A percentile compares a stretch with the other conserved stretches of the same genome.
Conservation (phyloP, 1,139 yeast species). For the Kodamaea suecica region DNA sequence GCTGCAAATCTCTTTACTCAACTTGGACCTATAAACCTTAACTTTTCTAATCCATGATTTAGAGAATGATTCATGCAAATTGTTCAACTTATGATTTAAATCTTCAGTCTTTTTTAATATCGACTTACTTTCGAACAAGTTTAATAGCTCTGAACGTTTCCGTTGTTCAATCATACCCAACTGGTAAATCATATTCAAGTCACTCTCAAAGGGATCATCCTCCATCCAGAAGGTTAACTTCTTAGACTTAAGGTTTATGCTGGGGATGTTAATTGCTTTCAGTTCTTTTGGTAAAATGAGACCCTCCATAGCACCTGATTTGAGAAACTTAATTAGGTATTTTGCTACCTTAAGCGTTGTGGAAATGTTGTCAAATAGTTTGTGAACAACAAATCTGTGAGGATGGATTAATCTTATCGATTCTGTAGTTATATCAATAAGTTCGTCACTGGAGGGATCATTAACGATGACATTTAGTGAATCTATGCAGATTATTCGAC, state of each 20-base stretch:
- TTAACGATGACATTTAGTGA: conserved; percentile 23
- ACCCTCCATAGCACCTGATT: conserved; percentile 17
- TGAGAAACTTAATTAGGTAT: conserved; percentile 49
- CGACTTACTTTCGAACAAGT: conserved; percentile 44
- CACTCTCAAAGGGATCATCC: conserved; percentile 87
- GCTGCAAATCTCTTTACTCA: conserved; percentile 46
- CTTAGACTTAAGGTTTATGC: conserved; percentile 47
- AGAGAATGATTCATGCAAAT: conserved; percentile 20
- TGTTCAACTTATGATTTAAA: conserved; percentile 8
- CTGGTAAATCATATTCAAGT: conserved; percentile 71
- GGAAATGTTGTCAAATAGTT: conserved; percentile 60
- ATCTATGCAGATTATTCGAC: conserved; percentile 47
- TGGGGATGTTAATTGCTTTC: conserved; percentile 50
- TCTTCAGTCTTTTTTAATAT: conserved; percentile 12
- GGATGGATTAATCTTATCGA: conserved; percentile 43
- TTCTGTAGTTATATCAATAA: conserved; percentile 24
- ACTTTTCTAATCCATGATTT: conserved; percentile 51
- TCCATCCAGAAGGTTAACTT: conserved; percentile 52
- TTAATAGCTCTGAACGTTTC: conserved; percentile 55
- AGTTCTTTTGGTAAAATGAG: conserved; percentile 31
- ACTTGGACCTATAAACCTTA: conserved; percentile 37
- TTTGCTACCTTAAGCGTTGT: conserved; percentile 53
- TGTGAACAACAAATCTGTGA: conserved; percentile 55
- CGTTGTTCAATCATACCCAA: conserved; percentile 73
- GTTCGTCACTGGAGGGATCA: conserved; percentile 15